phyloP scores from a whole-genome alignment of 2,329 filamentous ascomycete genomes.

The Gaeumannomyces sp. region DNA sequence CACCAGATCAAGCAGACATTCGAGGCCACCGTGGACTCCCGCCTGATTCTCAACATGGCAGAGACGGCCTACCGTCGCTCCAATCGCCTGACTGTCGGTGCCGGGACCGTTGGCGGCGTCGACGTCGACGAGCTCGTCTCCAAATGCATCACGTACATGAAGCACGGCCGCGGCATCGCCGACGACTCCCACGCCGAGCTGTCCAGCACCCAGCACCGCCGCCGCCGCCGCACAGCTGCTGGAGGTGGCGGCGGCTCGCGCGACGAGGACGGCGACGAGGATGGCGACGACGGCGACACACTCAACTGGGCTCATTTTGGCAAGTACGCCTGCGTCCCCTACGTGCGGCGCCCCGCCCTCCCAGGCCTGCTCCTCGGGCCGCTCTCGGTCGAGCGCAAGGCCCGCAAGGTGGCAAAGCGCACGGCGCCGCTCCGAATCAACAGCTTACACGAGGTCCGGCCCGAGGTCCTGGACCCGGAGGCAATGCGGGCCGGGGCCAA shows the following conservation, averaged over 20 bases:
- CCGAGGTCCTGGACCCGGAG: conserved; percentile 68
- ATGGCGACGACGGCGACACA: conserved; percentile 65
- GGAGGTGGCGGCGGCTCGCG: conserved; percentile 34
- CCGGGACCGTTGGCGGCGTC: conserved; percentile 66
- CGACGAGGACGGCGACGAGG: conserved; percentile 57
- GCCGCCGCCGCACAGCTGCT: conserved; percentile 28
- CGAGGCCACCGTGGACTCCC: conserved; percentile 85
- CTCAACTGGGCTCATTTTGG: conserved; percentile 86
- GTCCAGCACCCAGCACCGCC: conserved; percentile 41
- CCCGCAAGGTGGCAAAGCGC: conserved; percentile 63
- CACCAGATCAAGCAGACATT: conserved; percentile 75
- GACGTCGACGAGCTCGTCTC: conserved; percentile 89
- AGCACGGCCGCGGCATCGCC: conserved; percentile 51
- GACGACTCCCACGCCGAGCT: conserved; percentile 45
- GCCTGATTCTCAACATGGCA: conserved; percentile 73
- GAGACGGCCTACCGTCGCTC: conserved; percentile 78
- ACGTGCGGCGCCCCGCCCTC: conserved; percentile 67
- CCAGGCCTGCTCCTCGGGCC: conserved; percentile 84
- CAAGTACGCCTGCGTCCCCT: conserved; percentile 65
- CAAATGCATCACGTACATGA: conserved; percentile 87
- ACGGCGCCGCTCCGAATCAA: conserved; percentile 64
- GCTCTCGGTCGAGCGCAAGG: conserved; percentile 80
- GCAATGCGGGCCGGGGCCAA: conserved; percentile 51
- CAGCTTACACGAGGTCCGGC: conserved; percentile 63
- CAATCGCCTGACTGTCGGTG: conserved; percentile 67